Base-by-base conservation (phyloP, 1,139 yeast genomes). In the Kluyveromyces sp. region DNA sequence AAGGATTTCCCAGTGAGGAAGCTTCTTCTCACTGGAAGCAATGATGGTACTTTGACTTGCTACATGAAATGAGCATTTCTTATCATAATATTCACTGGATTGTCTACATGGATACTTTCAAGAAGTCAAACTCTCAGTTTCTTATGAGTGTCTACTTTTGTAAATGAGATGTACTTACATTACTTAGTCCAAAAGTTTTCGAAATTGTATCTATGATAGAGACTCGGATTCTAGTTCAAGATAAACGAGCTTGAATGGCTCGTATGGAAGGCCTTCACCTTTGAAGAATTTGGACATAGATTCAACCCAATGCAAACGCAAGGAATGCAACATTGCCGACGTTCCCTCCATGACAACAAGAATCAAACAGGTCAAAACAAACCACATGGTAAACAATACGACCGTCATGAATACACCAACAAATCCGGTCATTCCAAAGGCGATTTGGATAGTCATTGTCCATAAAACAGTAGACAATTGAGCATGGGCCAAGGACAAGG, bases 271-370 rank as follows among this genome's bases (percentile, higher is more conserved):
- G 42, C 98, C 98, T 61, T 92, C 97, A 55, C 98, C 98, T 57
- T 84, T 87, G 58, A 92, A 94, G 64, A 86, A 94, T 68, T 94
- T 94, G 41, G 96, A 88, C 97, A 94, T 94, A 28, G 96, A 89
- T 67, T 94, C 99, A 45, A 94, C 98, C 99, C 99, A 92, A 64
- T 92, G 98, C 60, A 92, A 71, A 66, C 98, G 84, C 57, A 94
- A 75, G 20, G 96, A 85, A 67, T 94, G 99, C 58, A 94, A 75
- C 98, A 94, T 94, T 25, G 98, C 98, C 35, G 95, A 85, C 0
- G 98, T 94, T 43, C 99, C 99, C 67, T 94, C 98, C 98, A 94
- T 92, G 48, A 88, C 73, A 41, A 94, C 97, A 62, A 94, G 74
- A 47, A 94, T 88, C 53, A 88, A 80, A 37, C 88, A 89, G 0